phyloP scores from a whole-genome alignment of 2,329 filamentous ascomycete genomes.

The Pestalotiopsis sp. region DNA sequence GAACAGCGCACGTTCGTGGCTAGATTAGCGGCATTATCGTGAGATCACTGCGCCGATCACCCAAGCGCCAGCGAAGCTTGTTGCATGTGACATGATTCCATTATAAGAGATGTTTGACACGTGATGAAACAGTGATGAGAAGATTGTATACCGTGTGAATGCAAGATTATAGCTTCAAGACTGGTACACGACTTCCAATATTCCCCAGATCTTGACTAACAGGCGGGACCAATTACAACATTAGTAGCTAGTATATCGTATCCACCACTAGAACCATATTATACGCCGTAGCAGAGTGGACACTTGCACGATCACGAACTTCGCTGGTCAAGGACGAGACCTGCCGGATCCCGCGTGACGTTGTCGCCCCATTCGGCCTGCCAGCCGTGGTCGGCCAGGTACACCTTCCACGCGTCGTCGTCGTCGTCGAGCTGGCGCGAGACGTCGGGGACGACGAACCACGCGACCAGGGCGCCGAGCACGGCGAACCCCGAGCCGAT shows the following conservation, averaged over 20 bases:
- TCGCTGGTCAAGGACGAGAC: slow-evolving; percentile 22
- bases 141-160: neutral
- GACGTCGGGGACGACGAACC: slow-evolving; percentile 49
- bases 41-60: neutral
- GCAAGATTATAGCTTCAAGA: neutral
- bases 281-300: neutral
- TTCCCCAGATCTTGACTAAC: neutral
- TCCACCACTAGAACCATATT: neutral
- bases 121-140: neutral
- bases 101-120: neutral
- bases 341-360: slow-evolving; percentile 30
- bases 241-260: neutral
- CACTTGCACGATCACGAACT: slow-evolving; percentile 12
- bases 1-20: neutral
- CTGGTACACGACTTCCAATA: neutral
- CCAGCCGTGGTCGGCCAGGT: slow-evolving; percentile 45
- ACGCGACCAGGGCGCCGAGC: slow-evolving; percentile 45
- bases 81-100: neutral
- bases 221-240: neutral
- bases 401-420: slow-evolving; percentile 45
- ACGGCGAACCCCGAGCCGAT: slow-evolving; percentile 53
- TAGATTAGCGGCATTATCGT: neutral
- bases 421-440: slow-evolving; percentile 44
- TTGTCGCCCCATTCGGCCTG: slow-evolving; percentile 36
- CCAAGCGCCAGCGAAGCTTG: neutral